These are phyloP conservation scores for Linum trigynum DNA, from an alignment of 345 rosid genomes.

Conservation along the genomic window DNA sequence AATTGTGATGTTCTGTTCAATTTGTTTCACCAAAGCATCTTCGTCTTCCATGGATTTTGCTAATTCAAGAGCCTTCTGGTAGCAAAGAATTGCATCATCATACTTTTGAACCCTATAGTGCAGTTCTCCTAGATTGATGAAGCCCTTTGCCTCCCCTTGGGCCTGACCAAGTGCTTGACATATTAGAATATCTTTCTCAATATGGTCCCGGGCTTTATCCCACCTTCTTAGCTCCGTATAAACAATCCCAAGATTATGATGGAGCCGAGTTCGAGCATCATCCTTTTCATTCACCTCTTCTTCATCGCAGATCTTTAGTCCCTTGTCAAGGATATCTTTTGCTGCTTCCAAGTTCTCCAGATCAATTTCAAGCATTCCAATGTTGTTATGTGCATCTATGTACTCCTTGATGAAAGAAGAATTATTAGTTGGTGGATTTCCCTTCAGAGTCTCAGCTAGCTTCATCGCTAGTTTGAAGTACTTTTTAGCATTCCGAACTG, in stretches of 20 bases:
- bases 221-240: slow-evolving; percentile 61
- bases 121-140: slow-evolving; percentile 84
- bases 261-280: slow-evolving; percentile 78
- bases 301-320: slow-evolving; percentile 72
- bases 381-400: slow-evolving; percentile 82
- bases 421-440: slow-evolving; percentile 43
- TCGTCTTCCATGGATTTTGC: slow-evolving; percentile 96
- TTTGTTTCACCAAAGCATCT: slow-evolving; percentile 54
- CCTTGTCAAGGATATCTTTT: slow-evolving; percentile 40
- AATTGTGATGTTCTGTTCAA: slow-evolving; percentile 47
- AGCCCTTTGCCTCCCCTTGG: slow-evolving; percentile 96
- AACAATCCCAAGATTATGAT: slow-evolving; percentile 82
- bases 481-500: slow-evolving; percentile 69
- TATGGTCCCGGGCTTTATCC: slow-evolving; percentile 62
- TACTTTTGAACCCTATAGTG: slow-evolving; percentile 68
- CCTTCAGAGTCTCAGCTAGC: slow-evolving; percentile 55
- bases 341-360: slow-evolving; percentile 81
- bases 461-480: slow-evolving; percentile 75
- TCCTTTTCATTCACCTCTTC: slow-evolving; percentile 71
- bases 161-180: slow-evolving; percentile 60
- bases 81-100: slow-evolving; percentile 63
- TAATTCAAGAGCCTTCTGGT: slow-evolving; percentile 59
- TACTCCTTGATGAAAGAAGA: slow-evolving; percentile 72
- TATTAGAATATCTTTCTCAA: slow-evolving; percentile 68
- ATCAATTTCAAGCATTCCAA: slow-evolving; percentile 84